phyloP scores from a whole-genome alignment of 2,329 filamentous ascomycete genomes.

The Samsoniella hepiali region DNA sequence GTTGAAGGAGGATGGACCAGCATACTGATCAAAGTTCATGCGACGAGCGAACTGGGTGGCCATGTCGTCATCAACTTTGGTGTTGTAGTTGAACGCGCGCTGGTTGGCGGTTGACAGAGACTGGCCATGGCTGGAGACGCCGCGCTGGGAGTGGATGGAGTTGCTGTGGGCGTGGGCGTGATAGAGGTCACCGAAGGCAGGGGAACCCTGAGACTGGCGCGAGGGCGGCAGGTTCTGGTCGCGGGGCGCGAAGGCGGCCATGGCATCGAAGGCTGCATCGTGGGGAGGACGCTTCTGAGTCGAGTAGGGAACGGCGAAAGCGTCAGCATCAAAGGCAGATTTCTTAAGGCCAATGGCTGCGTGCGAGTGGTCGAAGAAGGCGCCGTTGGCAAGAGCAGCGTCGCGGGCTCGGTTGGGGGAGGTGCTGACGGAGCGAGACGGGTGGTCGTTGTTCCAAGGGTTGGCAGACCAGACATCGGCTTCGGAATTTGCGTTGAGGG shows the following conservation, averaged over 20 bases:
- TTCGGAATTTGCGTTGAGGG: conserved; percentile 66
- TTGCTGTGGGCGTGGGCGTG: conserved; percentile 40
- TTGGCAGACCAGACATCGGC: conserved; percentile 59
- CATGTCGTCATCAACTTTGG: conserved; percentile 39
- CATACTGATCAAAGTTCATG: conserved; percentile 34
- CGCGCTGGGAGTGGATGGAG: conserved; percentile 46
- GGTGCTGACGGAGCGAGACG: conserved; percentile 45
- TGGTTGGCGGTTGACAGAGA: conserved; percentile 44
- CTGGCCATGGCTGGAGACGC: conserved; percentile 41
- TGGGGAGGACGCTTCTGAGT: conserved; percentile 33
- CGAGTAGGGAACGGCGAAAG: conserved; percentile 27
- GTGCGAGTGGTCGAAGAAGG: conserved; percentile 46
- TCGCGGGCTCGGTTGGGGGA: conserved; percentile 58
- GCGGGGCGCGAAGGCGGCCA: conserved; percentile 35
- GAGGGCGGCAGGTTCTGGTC: conserved; percentile 56
- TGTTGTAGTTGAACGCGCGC: conserved; percentile 36
- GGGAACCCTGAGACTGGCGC: conserved; percentile 48
- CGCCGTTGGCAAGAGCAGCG: conserved; percentile 41
- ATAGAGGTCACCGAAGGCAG: conserved; percentile 33
- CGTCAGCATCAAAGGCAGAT: conserved; percentile 26
- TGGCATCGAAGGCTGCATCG: conserved; percentile 39
- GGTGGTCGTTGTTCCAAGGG: conserved; percentile 57
- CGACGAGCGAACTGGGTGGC: conserved; percentile 33
- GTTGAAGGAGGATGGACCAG: conserved; percentile 27
- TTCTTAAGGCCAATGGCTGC: conserved; percentile 42